phyloP scores from a whole-genome alignment of 352 stramenopile species.

The Globisporangium viniferum region DNA sequence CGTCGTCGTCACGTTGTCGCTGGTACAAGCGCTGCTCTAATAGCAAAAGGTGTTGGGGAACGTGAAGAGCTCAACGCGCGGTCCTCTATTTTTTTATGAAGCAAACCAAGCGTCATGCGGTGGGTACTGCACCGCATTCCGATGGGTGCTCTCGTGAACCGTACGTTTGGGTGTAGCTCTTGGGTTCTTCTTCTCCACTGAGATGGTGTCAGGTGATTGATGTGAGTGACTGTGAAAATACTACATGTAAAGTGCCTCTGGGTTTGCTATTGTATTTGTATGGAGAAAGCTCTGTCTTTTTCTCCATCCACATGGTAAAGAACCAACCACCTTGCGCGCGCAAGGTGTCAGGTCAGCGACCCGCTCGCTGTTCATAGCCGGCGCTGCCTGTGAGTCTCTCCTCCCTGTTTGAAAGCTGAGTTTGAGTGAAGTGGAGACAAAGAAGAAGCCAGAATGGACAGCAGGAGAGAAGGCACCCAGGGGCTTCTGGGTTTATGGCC shows the following conservation, averaged over 20 bases:
- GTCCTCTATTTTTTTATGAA: neutral
- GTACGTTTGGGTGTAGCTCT: neutral
- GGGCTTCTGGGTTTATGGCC: neutral
- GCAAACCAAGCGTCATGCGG: neutral
- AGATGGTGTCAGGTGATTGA: neutral
- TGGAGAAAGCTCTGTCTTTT: neutral
- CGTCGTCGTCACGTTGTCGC: neutral
- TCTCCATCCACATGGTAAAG: neutral
- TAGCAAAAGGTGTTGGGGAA: neutral
- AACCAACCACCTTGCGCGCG: neutral
- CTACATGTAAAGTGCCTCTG: neutral
- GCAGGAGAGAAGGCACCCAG: too few species aligned
- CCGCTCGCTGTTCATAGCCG: neutral
- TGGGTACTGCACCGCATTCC: neutral
- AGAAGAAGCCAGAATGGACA: neutral
- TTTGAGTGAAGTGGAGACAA: neutral
- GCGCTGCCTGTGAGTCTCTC: neutral
- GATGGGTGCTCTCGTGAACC: neutral
- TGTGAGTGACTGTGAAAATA: neutral
- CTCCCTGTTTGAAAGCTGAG: neutral
- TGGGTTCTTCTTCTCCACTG: neutral
- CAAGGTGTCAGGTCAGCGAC: neutral
- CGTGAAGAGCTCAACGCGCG: neutral
- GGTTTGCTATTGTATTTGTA: neutral
- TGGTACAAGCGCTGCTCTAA: neutral